phyloP scores from a whole-genome alignment of 768 basidiomycete species.

The Mycena venus region DNA sequence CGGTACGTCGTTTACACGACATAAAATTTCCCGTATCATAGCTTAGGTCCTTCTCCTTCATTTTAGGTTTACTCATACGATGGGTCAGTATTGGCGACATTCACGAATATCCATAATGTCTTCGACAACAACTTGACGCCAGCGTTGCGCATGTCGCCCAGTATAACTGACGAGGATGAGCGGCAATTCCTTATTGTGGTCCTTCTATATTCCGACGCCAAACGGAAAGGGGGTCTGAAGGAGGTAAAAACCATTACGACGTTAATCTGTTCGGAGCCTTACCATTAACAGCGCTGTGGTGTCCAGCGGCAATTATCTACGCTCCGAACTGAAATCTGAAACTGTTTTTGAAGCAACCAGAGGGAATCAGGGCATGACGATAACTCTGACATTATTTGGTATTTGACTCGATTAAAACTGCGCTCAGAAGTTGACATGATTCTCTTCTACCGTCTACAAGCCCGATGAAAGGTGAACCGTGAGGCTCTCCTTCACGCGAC shows the following conservation, averaged over 20 bases:
- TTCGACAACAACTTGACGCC: constrained; percentile 3
- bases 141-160: neutral
- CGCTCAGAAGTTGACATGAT: neutral
- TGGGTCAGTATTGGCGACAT: constrained; percentile 20
- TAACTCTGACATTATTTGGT: too few species aligned
- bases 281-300: too few species aligned
- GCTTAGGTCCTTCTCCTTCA: neutral
- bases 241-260: too few species aligned
- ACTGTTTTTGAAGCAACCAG: too few species aligned
- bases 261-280: too few species aligned
- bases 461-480: neutral
- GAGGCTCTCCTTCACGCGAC: neutral
- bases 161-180: constrained; percentile 18
- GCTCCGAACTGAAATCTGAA: too few species aligned
- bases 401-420: too few species aligned
- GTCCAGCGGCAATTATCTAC: too few species aligned
- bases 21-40: too few species aligned
- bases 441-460: neutral
- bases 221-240: constrained; percentile 15
- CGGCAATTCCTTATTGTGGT: constrained; percentile 26
- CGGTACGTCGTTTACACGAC: neutral
- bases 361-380: too few species aligned
- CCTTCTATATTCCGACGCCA: constrained; percentile 27
- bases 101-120: constrained; percentile 7
- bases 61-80: constrained; percentile 18